Evolutionary conservation across 2,329 filamentous ascomycete species (phyloP).

Genomic region (Colletotrichum sansevieriae): DNA sequence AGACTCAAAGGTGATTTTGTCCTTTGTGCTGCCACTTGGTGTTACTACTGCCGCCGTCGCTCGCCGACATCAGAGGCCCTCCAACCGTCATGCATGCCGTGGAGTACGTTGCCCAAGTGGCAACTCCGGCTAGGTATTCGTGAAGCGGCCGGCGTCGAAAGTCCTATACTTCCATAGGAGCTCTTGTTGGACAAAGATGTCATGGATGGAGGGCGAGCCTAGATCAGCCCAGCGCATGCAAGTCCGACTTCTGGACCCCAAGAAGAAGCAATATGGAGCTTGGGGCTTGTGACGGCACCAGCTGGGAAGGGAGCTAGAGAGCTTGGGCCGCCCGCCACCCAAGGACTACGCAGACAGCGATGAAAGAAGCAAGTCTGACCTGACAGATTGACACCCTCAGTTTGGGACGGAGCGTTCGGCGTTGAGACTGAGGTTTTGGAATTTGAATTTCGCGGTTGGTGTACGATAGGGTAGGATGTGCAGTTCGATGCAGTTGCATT

Average conservation of each 20-base stretch:
- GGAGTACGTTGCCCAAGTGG: not conserved
- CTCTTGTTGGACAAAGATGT: not conserved
- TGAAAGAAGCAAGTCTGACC: conserved; percentile 18
- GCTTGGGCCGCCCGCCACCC: conserved; percentile 23
- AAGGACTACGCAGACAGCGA: no score
- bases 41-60: not conserved
- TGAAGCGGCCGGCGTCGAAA: conserved; percentile 10
- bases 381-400: conserved; percentile 3
- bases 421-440: not conserved
- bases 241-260: conserved; percentile 12
- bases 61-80: not conserved
- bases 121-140: not conserved
- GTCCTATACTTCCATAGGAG: not conserved
- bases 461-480: not conserved
- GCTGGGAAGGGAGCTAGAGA: conserved; percentile 21
- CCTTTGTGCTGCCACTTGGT: not conserved
- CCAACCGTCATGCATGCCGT: conserved; percentile 17
- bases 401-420: conserved; percentile 13
- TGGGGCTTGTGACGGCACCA: conserved; percentile 25
- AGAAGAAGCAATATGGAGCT: conserved; percentile 28
- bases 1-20: no score
- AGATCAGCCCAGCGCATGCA: conserved; percentile 10
- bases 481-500: not conserved
- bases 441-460: not conserved
- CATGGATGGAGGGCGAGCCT: not conserved